Conservation (phyloP, 2,329 filamentous ascomycete species). For the Microsporum canis region DNA sequence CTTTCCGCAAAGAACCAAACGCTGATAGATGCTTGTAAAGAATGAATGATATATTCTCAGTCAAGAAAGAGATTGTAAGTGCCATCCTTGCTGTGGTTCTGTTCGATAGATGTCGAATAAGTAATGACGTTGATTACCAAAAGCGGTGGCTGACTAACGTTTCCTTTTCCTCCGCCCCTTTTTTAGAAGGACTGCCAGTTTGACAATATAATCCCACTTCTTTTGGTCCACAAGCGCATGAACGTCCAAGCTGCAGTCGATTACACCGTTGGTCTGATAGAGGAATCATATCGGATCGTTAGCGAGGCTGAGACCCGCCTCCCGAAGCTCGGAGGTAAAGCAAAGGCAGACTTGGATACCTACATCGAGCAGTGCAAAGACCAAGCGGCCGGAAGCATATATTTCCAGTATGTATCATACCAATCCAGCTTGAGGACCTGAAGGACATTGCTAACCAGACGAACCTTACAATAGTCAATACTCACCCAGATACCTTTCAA, state of each 20-base stretch:
- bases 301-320: constrained; percentile 5
- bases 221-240: constrained; percentile 8
- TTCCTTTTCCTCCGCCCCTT: neutral
- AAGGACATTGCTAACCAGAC: neutral
- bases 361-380: constrained; percentile 10
- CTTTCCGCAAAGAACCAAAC: neutral
- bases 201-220: constrained; percentile 9
- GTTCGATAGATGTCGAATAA: no score
- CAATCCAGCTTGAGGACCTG: neutral
- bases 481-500: constrained; percentile 3
- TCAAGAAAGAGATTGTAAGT: constrained; percentile 12
- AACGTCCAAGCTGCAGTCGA: constrained; percentile 7
- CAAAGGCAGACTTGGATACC: constrained; percentile 7
- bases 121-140: neutral
- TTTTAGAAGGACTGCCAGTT: constrained; percentile 10
- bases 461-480: neutral
- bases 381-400: constrained; percentile 10
- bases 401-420: constrained; percentile 7
- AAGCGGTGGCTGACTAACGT: neutral
- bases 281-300: constrained; percentile 9
- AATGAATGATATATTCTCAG: constrained; percentile 9
- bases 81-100: no score
- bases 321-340: constrained; percentile 8
- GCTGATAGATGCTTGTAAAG: neutral
- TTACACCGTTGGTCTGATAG: constrained; percentile 8